These are phyloP conservation scores for Fabrea salina DNA, from an alignment of 169 alveolate genomes.

Conservation along the genomic window DNA sequence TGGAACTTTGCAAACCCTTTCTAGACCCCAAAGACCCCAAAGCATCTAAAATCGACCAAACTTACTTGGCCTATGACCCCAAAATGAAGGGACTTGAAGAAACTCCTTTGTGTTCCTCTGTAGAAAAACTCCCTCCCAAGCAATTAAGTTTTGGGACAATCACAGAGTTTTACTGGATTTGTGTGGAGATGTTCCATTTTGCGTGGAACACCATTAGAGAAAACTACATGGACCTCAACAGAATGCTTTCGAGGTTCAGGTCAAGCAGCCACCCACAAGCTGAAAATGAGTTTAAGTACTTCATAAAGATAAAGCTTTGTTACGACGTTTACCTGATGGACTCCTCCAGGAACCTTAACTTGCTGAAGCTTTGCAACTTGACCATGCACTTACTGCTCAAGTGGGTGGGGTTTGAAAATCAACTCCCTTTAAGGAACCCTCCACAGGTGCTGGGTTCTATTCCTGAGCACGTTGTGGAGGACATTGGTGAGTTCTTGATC, in stretches of 20 bases:
- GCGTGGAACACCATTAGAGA: neutral
- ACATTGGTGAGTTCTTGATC: neutral
- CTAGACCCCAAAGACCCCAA: neutral
- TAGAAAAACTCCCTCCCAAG: neutral
- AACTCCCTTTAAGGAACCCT: neutral
- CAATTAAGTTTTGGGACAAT: neutral
- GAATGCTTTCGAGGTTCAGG: neutral
- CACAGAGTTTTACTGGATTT: conserved; percentile 30
- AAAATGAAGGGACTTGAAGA: neutral
- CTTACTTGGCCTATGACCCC: neutral
- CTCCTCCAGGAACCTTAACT: neutral
- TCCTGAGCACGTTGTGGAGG: conserved; percentile 23
- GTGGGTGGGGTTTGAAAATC: conserved; percentile 9
- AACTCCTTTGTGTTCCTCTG: neutral
- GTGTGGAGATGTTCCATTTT: conserved; percentile 5
- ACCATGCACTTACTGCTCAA: conserved; percentile 14
- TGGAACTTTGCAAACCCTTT: conserved; percentile 19
- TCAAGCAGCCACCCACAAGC: neutral
- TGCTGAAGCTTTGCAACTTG: neutral
- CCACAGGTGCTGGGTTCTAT: neutral
- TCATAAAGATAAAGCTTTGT: neutral
- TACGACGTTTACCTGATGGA: neutral
- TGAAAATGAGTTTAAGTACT: neutral
- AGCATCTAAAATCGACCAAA: neutral
- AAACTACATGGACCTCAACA: neutral